Base-by-base conservation (phyloP, 768 basidiomycete species). In the Favolaschia claudopus region DNA sequence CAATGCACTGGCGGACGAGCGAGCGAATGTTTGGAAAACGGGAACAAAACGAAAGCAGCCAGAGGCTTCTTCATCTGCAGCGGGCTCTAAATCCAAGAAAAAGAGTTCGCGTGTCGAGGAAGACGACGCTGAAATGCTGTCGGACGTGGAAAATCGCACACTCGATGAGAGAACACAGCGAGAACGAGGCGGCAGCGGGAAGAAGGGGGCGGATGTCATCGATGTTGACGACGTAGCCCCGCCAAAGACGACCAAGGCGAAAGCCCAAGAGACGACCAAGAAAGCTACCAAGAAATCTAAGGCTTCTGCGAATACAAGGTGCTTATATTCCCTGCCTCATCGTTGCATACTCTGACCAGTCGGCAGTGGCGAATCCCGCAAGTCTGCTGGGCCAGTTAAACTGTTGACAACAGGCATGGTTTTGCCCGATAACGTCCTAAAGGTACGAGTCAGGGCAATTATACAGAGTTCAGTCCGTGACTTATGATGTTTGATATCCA, bases 391-490 rank as follows among this genome's bases (percentile, higher is more conserved):
- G 58, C 55, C 45, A 12, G 66, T 91, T 24, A 77, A 79, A 34
- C 66, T 94, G 47, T 79, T 93, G 79, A 88, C 89, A 1, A 95
- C 93, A 0, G 85, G 88, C 52, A 79, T 91, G 2, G 70, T 66
- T 1, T 73, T 95, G 34, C 62, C 77, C 0, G 87, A 91, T 6
- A 77, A 83, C 19, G 81, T 86, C 4, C 67, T 81, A 46, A 89
- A 85, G 80, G 90, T 88, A 31, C n/a, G 79, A 71, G 17, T 42
- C 37, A 19, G 27, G n/a, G 17, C 22, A 37, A 36, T 19, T 42
- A 19, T 25, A 34, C 25, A 24, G 34, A 38, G 38, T 34, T 48
- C 17, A 48, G 10, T 33, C 13, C 15, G 24, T 45, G 1, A 29
- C n/a, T 10, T 37, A 27, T 15, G 45, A 54, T 49, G 56, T 54